phyloP scores from a whole-genome alignment of 2,329 filamentous ascomycete species.

The Hypocreales sp. region DNA sequence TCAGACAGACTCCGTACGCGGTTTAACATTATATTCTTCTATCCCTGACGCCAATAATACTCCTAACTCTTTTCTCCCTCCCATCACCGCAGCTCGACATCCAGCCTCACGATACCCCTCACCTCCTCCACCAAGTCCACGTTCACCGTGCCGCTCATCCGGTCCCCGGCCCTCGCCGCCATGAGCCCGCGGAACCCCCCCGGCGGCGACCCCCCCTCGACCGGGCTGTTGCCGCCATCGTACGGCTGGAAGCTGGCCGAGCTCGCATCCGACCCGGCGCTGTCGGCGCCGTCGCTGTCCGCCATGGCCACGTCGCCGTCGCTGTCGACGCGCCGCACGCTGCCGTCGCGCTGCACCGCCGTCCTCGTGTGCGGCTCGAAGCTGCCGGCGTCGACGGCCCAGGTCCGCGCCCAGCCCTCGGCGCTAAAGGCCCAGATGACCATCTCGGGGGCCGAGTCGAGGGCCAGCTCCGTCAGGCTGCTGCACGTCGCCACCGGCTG shows the following conservation, averaged over 20 bases:
- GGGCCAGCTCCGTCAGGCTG: slow-evolving; percentile 15
- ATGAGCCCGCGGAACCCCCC: slow-evolving; percentile 2
- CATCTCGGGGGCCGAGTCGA: slow-evolving; percentile 17
- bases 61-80: neutral
- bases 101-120: slow-evolving; percentile 19
- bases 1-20: no score
- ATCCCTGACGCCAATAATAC: no score
- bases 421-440: slow-evolving; percentile 18
- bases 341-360: slow-evolving; percentile 14
- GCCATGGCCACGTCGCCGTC: slow-evolving; percentile 16
- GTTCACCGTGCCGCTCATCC: slow-evolving; percentile 9
- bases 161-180: slow-evolving; percentile 1
- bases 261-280: neutral
- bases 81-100: slow-evolving; percentile 17
- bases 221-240: slow-evolving; percentile 4
- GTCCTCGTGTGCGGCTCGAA: slow-evolving; percentile 6
- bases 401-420: slow-evolving; percentile 17
- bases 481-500: slow-evolving; percentile 15
- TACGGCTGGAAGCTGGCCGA: slow-evolving; percentile 3
- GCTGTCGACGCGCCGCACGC: slow-evolving; percentile 14
- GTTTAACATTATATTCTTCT: no score
- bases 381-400: slow-evolving; percentile 13
- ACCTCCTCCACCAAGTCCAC: slow-evolving; percentile 18
- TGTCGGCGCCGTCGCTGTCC: slow-evolving; percentile 1
- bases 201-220: slow-evolving; percentile 3